Base-by-base conservation (phyloP, 2,329 filamentous ascomycete species). In the Hymenoscyphus infarciens region DNA sequence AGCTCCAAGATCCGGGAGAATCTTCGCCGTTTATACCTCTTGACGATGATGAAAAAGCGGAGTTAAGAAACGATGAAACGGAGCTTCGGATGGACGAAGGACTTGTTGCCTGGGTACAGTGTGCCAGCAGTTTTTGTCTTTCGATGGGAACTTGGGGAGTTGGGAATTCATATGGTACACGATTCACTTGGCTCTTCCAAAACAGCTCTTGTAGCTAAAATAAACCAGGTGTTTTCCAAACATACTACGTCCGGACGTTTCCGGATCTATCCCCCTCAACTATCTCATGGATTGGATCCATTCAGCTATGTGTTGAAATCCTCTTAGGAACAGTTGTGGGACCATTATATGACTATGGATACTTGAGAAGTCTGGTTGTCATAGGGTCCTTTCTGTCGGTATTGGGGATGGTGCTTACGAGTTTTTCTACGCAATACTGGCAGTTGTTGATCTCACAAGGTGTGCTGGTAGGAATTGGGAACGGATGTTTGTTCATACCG, bases 381-480 rank as follows among this genome's bases (percentile, higher is more conserved):
- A 57, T 63, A 0, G 63, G 71, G 8, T 56, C 64, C 22, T 61
- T 63, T 22, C 25, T 64, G 3, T 63, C 61, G 10, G 56, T 54
- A 1, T 52, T 66, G 15, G 77, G 77, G 2, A 70, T 76, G 15
- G 73, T 79, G 61, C 69, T 74, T 61, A 74, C 75, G 3, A 75
- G 73, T 8, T 60, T 77, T 1, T 71, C 71, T 5, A 77, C 69
- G 1, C 63, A 68, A 7, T 78, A 78, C 64, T 78, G 74, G 72
- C 76, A 79, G 38, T 59, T 79, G 0, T 70, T 80, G 22, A 70
- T 80, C 5, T 65, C 77, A 0, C 78, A 80, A 60, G 78, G 74
- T 1, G 49, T 80, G 13, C 74, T 71, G 53, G 69, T 72, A 39
- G 79, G 76, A 0, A 58, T 79, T 25, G 78, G 75, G 1, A 71